Conservation (phyloP, 257 asterid genomes). For the Jacaranda copaia region DNA sequence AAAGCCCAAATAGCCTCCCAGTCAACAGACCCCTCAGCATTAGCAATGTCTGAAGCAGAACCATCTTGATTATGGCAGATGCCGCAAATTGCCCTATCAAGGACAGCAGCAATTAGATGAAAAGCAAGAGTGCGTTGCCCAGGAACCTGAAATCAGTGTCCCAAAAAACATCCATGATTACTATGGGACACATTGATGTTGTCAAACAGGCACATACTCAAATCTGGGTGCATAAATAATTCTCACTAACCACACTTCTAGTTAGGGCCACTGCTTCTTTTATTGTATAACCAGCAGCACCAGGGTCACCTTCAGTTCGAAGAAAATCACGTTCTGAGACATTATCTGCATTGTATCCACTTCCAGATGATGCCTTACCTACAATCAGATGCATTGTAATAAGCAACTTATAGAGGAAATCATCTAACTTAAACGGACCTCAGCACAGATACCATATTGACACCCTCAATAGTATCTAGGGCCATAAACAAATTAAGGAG, state of each 20-base stretch:
- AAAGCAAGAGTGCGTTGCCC: slow-evolving; percentile 92
- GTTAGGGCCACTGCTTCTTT: slow-evolving; percentile 86
- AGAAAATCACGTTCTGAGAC: slow-evolving; percentile 82
- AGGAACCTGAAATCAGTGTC: slow-evolving; percentile 67
- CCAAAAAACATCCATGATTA: slow-evolving; percentile 39
- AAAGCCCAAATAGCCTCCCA: slow-evolving; percentile 99
- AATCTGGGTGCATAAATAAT: slow-evolving; percentile 27
- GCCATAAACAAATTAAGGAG: too few species aligned
- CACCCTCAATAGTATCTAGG: neutral
- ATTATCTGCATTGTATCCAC: slow-evolving; percentile 58
- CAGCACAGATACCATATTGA: neutral
- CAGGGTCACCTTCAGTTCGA: slow-evolving; percentile 98
- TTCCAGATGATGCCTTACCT: slow-evolving; percentile 54
- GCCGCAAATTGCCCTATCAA: slow-evolving; percentile 61
- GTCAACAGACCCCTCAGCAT: slow-evolving; percentile 52
- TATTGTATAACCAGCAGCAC: slow-evolving; percentile 92
- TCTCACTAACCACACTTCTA: slow-evolving; percentile 84
- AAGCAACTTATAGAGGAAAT: slow-evolving; percentile 25
- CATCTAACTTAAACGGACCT: neutral
- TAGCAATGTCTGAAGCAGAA: slow-evolving; percentile 44
- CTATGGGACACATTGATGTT: slow-evolving; percentile 32
- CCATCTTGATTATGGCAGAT: slow-evolving; percentile 54
- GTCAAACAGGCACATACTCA: slow-evolving; percentile 10
- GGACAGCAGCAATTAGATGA: slow-evolving; percentile 72
- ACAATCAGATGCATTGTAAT: slow-evolving; percentile 30